These are phyloP conservation scores for Ceratocystis cubensis DNA, from an alignment of 2,329 filamentous ascomycete genomes.

Conservation along the genomic window DNA sequence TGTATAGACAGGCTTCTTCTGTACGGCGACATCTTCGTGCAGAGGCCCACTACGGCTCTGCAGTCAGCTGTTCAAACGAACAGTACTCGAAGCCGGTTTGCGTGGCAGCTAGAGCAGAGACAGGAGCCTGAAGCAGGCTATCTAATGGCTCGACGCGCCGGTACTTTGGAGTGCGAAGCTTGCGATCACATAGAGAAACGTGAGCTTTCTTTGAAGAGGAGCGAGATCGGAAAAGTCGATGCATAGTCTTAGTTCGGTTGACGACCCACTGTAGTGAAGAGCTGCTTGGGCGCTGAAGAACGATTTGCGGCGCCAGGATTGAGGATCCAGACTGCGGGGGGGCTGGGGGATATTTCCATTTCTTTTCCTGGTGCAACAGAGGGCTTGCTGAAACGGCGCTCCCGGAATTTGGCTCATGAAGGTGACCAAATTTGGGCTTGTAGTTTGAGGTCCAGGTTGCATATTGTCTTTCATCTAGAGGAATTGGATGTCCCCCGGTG, in stretches of 20 bases:
- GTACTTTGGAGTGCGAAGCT: not conserved
- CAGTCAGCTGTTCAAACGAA: slow-evolving; percentile 3
- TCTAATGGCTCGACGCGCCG: not conserved
- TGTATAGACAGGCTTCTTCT: not conserved
- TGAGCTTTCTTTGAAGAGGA: not conserved
- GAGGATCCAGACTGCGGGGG: too few relatives aligned
- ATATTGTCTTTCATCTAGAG: not conserved
- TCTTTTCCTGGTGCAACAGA: too few relatives aligned
- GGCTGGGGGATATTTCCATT: too few relatives aligned
- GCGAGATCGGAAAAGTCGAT: not conserved
- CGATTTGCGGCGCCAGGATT: too few relatives aligned
- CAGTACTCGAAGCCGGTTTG: slow-evolving; percentile 6
- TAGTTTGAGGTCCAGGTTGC: not conserved
- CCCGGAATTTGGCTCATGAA: too few relatives aligned
- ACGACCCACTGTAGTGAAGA: too few relatives aligned
- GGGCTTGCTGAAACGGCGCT: too few relatives aligned
- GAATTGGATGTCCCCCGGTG: not conserved
- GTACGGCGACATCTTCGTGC: slow-evolving; percentile 2
- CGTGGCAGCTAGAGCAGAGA: not conserved
- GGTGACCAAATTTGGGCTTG: too few relatives aligned
- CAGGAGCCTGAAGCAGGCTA: not conserved
- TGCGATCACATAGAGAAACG: not conserved
- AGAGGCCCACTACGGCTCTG: slow-evolving; percentile 7
- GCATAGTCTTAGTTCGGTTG: not conserved
- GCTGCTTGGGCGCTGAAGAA: too few relatives aligned